phyloP scores from a whole-genome alignment of 345 rosid genomes.

The Citrus sinensis region DVS_A1.0 CM039168.1:21694001-21694500 shows the following conservation, averaged over 20 bases:
- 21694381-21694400: neutral
- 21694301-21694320: neutral
- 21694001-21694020: slow-evolving; percentile 89
- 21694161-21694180: slow-evolving; percentile 82
- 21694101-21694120: slow-evolving; percentile 90
- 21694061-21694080: slow-evolving; percentile 70
- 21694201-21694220: slow-evolving; percentile 81
- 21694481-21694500: neutral
- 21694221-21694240: neutral
- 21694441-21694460: neutral
- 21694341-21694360: neutral
- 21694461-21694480: neutral
- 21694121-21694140: slow-evolving; percentile 90
- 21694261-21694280: neutral
- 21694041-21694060: slow-evolving; percentile 71
- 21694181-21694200: slow-evolving; percentile 95
- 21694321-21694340: neutral
- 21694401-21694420: too few relatives aligned
- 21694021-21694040: slow-evolving; percentile 79
- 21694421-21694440: too few relatives aligned
- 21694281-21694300: neutral
- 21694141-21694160: slow-evolving; percentile 93
- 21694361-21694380: neutral
- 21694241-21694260: too few relatives aligned
- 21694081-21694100: slow-evolving; percentile 87